Percentiles rank a stretch among this genome's conserved stretches.
Conservation (phyloP, 495 filamentous ascomycete genomes). For the Hypoxylon fuscum region DNA sequence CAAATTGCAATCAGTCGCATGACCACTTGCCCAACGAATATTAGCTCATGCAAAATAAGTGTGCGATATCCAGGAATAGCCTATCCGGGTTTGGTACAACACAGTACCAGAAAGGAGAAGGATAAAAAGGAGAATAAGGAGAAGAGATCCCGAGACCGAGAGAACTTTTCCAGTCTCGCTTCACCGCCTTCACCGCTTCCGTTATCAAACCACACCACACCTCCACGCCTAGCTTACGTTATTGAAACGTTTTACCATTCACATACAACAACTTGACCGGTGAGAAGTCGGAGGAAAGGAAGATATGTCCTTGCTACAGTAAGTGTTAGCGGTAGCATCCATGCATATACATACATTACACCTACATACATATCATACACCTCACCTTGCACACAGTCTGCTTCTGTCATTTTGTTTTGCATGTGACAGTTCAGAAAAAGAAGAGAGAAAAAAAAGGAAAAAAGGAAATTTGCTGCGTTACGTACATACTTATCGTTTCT, state of each 20-base stretch:
- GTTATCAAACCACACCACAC: conserved; percentile 19
- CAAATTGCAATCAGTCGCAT: conserved; percentile 16
- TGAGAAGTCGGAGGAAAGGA: conserved; percentile 4
- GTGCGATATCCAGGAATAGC: conserved; percentile 25
- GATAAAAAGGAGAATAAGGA: conserved; percentile 5
- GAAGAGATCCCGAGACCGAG: conserved; percentile 9
- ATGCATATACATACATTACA: conserved; percentile 7
- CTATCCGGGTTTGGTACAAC: conserved; percentile 15
- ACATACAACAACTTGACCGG: conserved; percentile 16
- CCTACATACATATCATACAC: conserved; percentile 20
- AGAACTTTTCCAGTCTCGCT: conserved; percentile 19
- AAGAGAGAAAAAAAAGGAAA: too few relatives aligned
- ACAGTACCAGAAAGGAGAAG: conserved; percentile 2
- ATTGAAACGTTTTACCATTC: conserved; percentile 24
- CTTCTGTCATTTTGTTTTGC: neutral
- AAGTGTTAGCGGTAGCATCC: conserved; percentile 23
- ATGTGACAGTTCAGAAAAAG: neutral
- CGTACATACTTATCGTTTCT: neutral
- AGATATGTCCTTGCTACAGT: conserved; percentile 42
- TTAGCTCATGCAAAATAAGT: conserved; percentile 11
- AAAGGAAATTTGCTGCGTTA: too few relatives aligned
- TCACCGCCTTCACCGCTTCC: conserved; percentile 30
- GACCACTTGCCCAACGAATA: conserved; percentile 17
- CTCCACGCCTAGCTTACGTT: conserved; percentile 29
- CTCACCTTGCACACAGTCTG: conserved; percentile 28